Evolutionary conservation across 495 filamentous ascomycete genomes (phyloP).

Genomic region (Poronia punctata): DNA sequence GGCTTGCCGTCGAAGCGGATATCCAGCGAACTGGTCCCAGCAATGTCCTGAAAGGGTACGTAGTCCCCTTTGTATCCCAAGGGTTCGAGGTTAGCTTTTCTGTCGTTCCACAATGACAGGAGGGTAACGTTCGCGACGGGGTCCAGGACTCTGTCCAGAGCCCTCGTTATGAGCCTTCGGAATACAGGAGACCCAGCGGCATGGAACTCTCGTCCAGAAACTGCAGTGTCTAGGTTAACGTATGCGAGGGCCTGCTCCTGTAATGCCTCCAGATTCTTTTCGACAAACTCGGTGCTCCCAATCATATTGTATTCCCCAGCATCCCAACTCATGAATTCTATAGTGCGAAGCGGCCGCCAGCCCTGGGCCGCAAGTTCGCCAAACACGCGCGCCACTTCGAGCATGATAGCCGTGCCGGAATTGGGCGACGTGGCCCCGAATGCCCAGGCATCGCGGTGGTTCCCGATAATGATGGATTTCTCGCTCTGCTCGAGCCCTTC

Average conservation of each 20-base stretch:
- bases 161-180: slow-evolving; percentile 58
- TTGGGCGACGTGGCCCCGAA: slow-evolving; percentile 81
- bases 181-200: slow-evolving; percentile 77
- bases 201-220: slow-evolving; percentile 64
- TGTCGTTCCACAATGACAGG: slow-evolving; percentile 66
- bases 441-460: slow-evolving; percentile 90
- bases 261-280: slow-evolving; percentile 77
- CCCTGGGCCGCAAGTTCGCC: slow-evolving; percentile 65
- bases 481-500: slow-evolving; percentile 71
- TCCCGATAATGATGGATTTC: slow-evolving; percentile 86
- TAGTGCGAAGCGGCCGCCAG: slow-evolving; percentile 87
- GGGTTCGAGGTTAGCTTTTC: slow-evolving; percentile 54
- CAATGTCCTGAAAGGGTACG: slow-evolving; percentile 86
- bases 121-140: slow-evolving; percentile 66
- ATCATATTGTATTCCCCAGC: slow-evolving; percentile 88
- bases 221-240: slow-evolving; percentile 85
- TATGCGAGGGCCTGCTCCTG: slow-evolving; percentile 72
- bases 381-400: slow-evolving; percentile 80
- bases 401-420: slow-evolving; percentile 82
- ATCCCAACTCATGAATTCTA: slow-evolving; percentile 95
- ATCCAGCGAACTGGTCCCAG: slow-evolving; percentile 85
- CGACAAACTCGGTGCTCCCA: slow-evolving; percentile 91
- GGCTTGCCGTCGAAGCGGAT: slow-evolving; percentile 65
- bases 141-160: slow-evolving; percentile 67
- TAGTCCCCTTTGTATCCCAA: slow-evolving; percentile 83